Conservation (phyloP, 169 alveolate species). For the Ichthyophthirius multifiliis region DNA sequence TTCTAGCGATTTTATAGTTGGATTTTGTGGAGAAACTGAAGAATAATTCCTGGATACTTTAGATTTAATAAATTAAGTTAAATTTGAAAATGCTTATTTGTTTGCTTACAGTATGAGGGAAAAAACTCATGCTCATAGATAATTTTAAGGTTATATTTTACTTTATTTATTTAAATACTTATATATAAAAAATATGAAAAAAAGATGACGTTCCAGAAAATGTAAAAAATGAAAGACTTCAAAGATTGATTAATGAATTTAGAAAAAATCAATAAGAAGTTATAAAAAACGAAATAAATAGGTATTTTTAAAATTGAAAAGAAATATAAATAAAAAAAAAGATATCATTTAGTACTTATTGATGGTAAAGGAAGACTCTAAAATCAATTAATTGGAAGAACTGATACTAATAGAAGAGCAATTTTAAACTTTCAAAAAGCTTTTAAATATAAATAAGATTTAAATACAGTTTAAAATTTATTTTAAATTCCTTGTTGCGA, state of each 20-base stretch:
- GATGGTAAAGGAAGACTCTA: constrained; percentile 38
- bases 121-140: constrained; percentile 73
- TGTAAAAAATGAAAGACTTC: constrained; percentile 55
- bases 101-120: constrained; percentile 76
- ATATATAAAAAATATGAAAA: background rate
- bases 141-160: background rate
- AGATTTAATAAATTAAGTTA: constrained; percentile 50
- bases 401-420: constrained; percentile 49
- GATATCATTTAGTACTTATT: constrained; percentile 31
- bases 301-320: background rate
- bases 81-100: constrained; percentile 68
- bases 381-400: constrained; percentile 43
- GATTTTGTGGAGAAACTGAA: constrained; percentile 83
- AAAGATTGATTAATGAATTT: constrained; percentile 44
- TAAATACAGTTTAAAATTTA: background rate
- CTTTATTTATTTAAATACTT: background rate
- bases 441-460: background rate
- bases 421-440: constrained; percentile 6
- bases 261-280: constrained; percentile 10
- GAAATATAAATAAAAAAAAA: background rate
- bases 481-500: background rate
- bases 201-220: constrained; percentile 73
- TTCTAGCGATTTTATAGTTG: constrained; percentile 75
- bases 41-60: constrained; percentile 68
- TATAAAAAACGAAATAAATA: constrained; percentile 50